phyloP scores from a whole-genome alignment of 1,284 basidiomycete species.

The Hemileia vastatrix region DNA sequence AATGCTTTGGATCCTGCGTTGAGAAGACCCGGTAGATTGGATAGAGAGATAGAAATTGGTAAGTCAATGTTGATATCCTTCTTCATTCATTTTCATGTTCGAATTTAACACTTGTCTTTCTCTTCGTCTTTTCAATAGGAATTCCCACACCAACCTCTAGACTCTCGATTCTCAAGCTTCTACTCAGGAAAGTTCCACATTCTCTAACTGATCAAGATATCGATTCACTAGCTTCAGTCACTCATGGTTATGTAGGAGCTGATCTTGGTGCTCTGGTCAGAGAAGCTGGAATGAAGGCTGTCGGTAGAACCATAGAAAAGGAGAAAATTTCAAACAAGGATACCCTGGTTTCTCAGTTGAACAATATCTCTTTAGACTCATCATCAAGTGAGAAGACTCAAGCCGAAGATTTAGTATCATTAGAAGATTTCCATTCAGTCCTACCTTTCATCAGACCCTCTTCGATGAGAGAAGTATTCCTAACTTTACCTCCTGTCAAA shows the following conservation, averaged over 20 bases:
- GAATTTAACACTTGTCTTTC: not conserved
- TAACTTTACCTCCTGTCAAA: slow-evolving; percentile 70
- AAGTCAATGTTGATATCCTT: slow-evolving; percentile 27
- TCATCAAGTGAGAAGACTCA: not conserved
- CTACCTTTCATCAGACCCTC: slow-evolving; percentile 76
- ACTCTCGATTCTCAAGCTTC: slow-evolving; percentile 67
- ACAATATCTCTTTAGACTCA: slow-evolving; percentile 15
- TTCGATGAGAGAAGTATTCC: slow-evolving; percentile 82
- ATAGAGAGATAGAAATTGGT: slow-evolving; percentile 96
- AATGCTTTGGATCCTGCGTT: slow-evolving; percentile 96
- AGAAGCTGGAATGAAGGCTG: slow-evolving; percentile 81
- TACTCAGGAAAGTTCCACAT: slow-evolving; percentile 72
- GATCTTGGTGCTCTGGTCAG: slow-evolving; percentile 85
- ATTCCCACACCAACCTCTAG: slow-evolving; percentile 79
- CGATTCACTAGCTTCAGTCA: slow-evolving; percentile 60
- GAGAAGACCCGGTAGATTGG: slow-evolving; percentile 84
- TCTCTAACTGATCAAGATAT: slow-evolving; percentile 57
- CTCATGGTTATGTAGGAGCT: slow-evolving; percentile 94
- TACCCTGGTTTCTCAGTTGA: slow-evolving; percentile 27
- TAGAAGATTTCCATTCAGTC: slow-evolving; percentile 59
- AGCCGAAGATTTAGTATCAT: slow-evolving; percentile 48
- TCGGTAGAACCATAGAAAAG: slow-evolving; percentile 60
- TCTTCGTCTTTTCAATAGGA: slow-evolving; percentile 50
- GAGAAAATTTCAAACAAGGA: not conserved
- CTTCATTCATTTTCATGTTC: not conserved